These are phyloP conservation scores for Cyberlindnera xishuangbannaensis DNA, from an alignment of 805 yeast genomes.

Conservation along the genomic window DNA sequence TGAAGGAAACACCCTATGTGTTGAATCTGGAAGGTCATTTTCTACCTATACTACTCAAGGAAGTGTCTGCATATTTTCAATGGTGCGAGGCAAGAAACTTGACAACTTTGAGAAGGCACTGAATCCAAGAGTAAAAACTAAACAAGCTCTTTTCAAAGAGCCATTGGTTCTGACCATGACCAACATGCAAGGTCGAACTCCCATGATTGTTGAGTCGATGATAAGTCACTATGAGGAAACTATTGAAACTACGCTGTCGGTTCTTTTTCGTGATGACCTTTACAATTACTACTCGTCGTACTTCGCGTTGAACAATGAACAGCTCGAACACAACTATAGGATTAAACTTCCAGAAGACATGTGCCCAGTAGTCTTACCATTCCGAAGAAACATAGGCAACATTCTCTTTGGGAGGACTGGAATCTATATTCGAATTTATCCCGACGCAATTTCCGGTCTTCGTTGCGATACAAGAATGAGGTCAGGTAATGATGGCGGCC, in stretches of 20 bases:
- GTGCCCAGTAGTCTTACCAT: conserved; percentile 6
- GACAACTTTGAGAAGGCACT: conserved; percentile 15
- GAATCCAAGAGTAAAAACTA: conserved; percentile 1
- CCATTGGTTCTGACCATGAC: conserved; percentile 13
- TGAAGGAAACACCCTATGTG: conserved; percentile 11
- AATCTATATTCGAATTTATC: conserved; percentile 8
- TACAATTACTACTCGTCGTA: conserved; percentile 13
- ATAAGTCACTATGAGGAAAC: conserved; percentile 8
- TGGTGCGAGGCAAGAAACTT: conserved; percentile 9
- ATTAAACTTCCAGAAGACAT: conserved; percentile 11
- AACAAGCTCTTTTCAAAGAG: conserved; percentile 10
- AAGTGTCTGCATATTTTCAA: conserved; percentile 7
- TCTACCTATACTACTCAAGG: conserved; percentile 19
- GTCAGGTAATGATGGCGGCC: conserved; percentile 1
- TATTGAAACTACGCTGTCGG: conserved; percentile 9
- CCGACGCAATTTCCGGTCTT: conserved; percentile 1
- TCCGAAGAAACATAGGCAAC: conserved; percentile 7
- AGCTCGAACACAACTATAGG: conserved; percentile 3
- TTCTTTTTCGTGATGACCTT: conserved; percentile 15
- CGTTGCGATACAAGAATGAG: neutral
- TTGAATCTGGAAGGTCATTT: conserved; percentile 9
- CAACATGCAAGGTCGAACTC: conserved; percentile 15
- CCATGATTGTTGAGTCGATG: conserved; percentile 14
- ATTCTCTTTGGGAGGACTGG: conserved; percentile 15
- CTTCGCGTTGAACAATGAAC: conserved; percentile 2